Percentiles rank a stretch among this genome's conserved stretches.
These are phyloP conservation scores for Setaria viridis DNA, from an alignment of 202 grass and related monocot species.

Conservation along the genomic window DNA sequence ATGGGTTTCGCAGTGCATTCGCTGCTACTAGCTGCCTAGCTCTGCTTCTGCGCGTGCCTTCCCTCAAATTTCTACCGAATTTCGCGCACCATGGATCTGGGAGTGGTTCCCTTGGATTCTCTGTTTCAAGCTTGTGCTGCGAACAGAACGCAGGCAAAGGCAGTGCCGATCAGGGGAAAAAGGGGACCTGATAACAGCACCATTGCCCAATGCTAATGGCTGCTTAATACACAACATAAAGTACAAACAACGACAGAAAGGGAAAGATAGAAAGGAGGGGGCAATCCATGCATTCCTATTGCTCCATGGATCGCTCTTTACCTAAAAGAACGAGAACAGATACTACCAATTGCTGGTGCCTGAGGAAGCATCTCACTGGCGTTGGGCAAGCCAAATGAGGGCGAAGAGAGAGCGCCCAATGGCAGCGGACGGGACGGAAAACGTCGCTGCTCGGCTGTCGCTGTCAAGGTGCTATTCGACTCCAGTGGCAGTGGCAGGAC, in stretches of 20 bases:
- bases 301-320: neutral
- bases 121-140: neutral
- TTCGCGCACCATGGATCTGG: too few species aligned
- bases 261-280: neutral
- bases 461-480: neutral
- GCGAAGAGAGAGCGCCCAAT: neutral
- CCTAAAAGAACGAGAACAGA: neutral
- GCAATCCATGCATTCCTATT: neutral
- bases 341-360: neutral
- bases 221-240: neutral
- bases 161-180: neutral
- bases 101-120: too few species aligned
- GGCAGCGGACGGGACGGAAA: neutral
- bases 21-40: too few species aligned
- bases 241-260: neutral
- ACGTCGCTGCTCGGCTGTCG: neutral
- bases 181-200: neutral
- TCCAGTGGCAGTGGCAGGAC: conserved; percentile 12
- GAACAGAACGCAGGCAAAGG: neutral
- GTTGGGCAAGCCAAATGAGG: neutral
- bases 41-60: neutral
- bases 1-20: neutral
- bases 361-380: neutral
- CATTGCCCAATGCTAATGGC: neutral
- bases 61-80: too few species aligned